Conservation (phyloP, 2,329 filamentous ascomycete species). For the Lecanicillium sp. region DNA sequence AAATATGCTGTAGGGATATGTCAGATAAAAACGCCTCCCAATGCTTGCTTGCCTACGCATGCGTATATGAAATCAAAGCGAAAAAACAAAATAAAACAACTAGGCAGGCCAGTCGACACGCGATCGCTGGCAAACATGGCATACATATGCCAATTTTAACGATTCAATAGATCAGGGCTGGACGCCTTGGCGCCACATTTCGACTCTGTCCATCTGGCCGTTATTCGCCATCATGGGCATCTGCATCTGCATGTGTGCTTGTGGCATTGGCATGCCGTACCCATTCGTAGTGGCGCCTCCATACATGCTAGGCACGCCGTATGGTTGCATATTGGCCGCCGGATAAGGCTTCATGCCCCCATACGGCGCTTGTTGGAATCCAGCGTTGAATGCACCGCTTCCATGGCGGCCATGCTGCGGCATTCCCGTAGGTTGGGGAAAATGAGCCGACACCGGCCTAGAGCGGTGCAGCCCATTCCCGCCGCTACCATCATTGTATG, state of each 20-base stretch:
- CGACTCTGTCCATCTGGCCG: constrained; percentile 27
- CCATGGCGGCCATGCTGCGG: constrained; percentile 12
- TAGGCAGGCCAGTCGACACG: neutral
- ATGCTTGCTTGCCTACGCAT: constrained; percentile 8
- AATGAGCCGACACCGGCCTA: constrained; percentile 14
- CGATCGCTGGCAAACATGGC: neutral
- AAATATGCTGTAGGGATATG: constrained; percentile 1
- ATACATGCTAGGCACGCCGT: constrained; percentile 3
- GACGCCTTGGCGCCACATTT: constrained; percentile 35
- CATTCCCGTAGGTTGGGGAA: constrained; percentile 14
- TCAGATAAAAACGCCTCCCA: constrained; percentile 8
- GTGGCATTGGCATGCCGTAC: constrained; percentile 14
- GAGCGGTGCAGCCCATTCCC: constrained; percentile 24
- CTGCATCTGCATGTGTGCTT: constrained; percentile 19
- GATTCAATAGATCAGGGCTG: constrained; percentile 18
- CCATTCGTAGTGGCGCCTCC: neutral
- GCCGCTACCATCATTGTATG: constrained; percentile 46
- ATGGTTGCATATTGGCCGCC: neutral
- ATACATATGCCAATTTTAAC: neutral
- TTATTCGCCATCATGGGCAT: constrained; percentile 12
- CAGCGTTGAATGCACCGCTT: neutral
- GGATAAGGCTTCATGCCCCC: constrained; percentile 8
- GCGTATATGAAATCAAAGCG: constrained; percentile 1
- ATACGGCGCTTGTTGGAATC: neutral
- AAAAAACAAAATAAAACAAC: neutral